Evolutionary conservation across 495 filamentous ascomycete species (phyloP), one percentile per base, ranked within the genome.

Genomic region (Trichoderma parareesei): DNA sequence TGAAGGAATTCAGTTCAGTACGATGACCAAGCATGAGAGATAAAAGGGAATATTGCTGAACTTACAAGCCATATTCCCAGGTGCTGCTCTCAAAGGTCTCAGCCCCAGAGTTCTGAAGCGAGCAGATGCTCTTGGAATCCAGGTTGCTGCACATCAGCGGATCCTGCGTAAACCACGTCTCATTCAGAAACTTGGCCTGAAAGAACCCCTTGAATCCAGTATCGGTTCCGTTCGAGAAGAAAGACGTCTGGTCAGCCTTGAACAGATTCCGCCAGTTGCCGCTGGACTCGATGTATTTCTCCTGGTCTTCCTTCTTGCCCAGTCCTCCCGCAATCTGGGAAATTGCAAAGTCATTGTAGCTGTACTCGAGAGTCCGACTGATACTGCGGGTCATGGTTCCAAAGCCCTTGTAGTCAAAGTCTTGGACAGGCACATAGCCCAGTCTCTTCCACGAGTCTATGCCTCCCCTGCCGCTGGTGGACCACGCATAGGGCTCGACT

Each of bases 321-420:
- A 89, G 73, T 0, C 73, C 75, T 20, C 80, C 73, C 3, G 84
- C 87, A 70, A 91, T 83, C 65, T 86, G 79, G 1, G 88, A 76
- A 65, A 91, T 88, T 65, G 83, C 85, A 69, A 88, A 92, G 72
- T 92, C 89, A 67, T 91, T 87, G 71, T 92, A 91, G 6, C 85
- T 81, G 73, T 92, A 92, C 69, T 92, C 89, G 0, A 92, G 80
- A 0, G 88, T 91, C 9, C 89, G 77, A 0, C 87, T 90, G 33
- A 92, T 79, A 69, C 82, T 87, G 20, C 89, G 79, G 0, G 89
- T 91, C 71, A 89, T 83, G 3, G 86, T 84, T 0, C 89, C 89
- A 48, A 84, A 82, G 3, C 88, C 88, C 35, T 84, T 80, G 48
- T 82, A 81, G 72, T 91, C 88, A 55, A 84, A 85, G 69, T 91